These are phyloP conservation scores for Neurospora cerealis DNA, from an alignment of 495 filamentous ascomycete species.

Conservation along the genomic window DNA sequence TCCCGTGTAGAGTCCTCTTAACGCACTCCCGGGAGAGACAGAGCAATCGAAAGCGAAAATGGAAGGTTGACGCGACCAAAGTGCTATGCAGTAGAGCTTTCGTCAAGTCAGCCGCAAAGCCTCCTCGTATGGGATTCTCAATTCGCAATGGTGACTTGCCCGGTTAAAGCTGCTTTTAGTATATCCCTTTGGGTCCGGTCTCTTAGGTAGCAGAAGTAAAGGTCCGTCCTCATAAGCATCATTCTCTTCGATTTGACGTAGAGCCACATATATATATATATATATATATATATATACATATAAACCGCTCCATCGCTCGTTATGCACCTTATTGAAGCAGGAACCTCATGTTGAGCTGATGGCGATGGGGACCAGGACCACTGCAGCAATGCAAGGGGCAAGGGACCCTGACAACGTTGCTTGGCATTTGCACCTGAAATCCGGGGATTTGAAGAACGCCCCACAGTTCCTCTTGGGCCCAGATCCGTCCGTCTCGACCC, in stretches of 20 bases:
- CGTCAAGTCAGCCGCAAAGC: neutral
- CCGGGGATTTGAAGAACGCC: neutral
- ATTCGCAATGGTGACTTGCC: neutral
- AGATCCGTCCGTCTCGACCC: neutral
- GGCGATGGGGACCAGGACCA: neutral
- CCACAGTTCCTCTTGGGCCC: neutral
- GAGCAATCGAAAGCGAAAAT: neutral
- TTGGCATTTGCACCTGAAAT: neutral
- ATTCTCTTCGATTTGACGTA: neutral
- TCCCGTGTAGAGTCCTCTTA: neutral
- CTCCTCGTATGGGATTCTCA: neutral
- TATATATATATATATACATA: neutral
- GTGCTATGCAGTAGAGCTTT: neutral
- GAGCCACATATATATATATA: neutral
- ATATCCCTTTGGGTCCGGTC: neutral
- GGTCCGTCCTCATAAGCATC: neutral
- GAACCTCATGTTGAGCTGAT: neutral
- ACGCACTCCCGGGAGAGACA: neutral
- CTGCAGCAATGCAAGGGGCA: neutral
- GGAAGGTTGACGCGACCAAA: neutral
- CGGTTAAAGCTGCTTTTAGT: neutral
- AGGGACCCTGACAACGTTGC: neutral
- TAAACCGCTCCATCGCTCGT: neutral
- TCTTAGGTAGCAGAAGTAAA: neutral
- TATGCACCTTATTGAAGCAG: neutral